Conservation (phyloP, 805 yeast genomes). For the Metschnikowia noctiluminum region DNA sequence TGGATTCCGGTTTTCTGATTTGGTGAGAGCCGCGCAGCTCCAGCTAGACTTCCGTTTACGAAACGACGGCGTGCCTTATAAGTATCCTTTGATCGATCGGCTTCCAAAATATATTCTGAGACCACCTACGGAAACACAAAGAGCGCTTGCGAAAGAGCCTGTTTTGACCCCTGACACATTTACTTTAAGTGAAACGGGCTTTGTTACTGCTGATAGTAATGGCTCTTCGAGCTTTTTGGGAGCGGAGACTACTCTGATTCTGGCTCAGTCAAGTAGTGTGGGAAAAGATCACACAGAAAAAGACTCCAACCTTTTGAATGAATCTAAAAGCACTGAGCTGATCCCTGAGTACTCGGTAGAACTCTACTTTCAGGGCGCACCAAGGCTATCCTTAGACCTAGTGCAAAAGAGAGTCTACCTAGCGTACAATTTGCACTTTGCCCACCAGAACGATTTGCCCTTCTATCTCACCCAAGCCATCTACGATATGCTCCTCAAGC, state of each 20-base stretch:
- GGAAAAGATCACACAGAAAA: no score
- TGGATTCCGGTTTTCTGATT: constrained; percentile 62
- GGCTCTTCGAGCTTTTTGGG: no score
- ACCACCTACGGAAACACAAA: constrained; percentile 1
- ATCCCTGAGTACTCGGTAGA: constrained; percentile 21
- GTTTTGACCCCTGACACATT: not conserved
- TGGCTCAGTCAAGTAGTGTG: no score
- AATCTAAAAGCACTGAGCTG: not conserved
- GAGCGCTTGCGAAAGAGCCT: not conserved
- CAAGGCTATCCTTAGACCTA: constrained; percentile 44
- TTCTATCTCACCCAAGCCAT: constrained; percentile 52
- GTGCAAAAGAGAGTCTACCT: constrained; percentile 33
- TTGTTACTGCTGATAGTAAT: no score
- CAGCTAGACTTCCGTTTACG: constrained; percentile 27
- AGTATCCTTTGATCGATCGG: constrained; percentile 12
- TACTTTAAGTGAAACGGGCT: no score
- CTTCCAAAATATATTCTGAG: constrained; percentile 10
- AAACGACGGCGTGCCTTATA: constrained; percentile 7
- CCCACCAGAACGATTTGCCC: constrained; percentile 60
- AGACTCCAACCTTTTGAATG: no score
- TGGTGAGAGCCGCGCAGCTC: constrained; percentile 46
- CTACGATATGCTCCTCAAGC: constrained; percentile 27
- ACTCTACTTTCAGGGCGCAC: constrained; percentile 37
- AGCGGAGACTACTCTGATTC: no score
- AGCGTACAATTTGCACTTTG: constrained; percentile 39